Conservation (phyloP, 345 rosid genomes). For the Angophora floribunda region DNA sequence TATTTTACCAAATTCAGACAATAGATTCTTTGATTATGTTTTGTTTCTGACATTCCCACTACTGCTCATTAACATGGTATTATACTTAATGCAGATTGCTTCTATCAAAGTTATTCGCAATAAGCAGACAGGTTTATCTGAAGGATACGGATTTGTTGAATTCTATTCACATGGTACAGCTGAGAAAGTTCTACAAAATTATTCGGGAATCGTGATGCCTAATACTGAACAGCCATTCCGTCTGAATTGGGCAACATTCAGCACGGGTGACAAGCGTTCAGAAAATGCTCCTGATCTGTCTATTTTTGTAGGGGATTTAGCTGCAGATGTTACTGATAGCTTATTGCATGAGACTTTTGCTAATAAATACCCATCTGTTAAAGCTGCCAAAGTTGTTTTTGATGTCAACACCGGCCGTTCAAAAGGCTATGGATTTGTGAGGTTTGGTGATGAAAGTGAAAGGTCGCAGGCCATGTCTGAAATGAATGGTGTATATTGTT, state of each 20-base stretch:
- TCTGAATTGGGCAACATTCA: constrained; percentile 97
- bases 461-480: constrained; percentile 81
- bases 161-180: constrained; percentile 75
- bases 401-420: constrained; percentile 96
- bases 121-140: constrained; percentile 78
- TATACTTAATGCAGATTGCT: constrained; percentile 38
- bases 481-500: constrained; percentile 90
- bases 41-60: neutral
- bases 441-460: constrained; percentile 88
- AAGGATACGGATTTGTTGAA: constrained; percentile 96
- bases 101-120: constrained; percentile 92
- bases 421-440: constrained; percentile 95
- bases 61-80: neutral
- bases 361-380: constrained; percentile 69
- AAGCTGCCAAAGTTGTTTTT: constrained; percentile 84
- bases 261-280: constrained; percentile 75
- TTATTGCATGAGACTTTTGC: constrained; percentile 70
- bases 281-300: constrained; percentile 90
- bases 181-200: constrained; percentile 74
- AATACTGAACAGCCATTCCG: constrained; percentile 85
- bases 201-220: constrained; percentile 58
- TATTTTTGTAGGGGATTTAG: constrained; percentile 93
- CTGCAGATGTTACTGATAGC: constrained; percentile 83
- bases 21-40: neutral
- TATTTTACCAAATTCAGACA: neutral